Conservation (phyloP, 306 rosid species). For the Ormosia semicastrata region DNA sequence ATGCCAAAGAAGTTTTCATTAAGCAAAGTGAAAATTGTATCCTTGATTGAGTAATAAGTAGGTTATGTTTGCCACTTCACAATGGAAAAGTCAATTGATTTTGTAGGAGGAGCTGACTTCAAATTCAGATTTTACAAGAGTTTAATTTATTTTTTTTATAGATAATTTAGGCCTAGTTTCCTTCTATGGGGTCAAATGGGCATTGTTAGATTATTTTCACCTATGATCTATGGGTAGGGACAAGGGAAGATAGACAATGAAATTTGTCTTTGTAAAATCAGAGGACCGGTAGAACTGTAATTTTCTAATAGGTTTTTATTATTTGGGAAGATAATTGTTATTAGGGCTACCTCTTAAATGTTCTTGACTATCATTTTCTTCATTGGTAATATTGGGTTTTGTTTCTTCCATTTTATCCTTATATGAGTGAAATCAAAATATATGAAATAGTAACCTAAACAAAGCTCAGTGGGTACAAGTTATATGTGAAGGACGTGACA, state of each 20-base stretch:
- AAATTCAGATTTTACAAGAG: neutral
- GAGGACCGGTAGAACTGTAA: neutral
- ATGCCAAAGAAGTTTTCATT: neutral
- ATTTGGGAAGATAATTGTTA: neutral
- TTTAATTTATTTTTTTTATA: neutral
- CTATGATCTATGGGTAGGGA: neutral
- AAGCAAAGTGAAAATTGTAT: neutral
- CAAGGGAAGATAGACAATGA: neutral
- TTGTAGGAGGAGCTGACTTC: neutral
- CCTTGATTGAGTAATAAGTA: too few relatives aligned
- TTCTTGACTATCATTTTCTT: neutral
- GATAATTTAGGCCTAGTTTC: neutral
- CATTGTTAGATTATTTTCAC: neutral
- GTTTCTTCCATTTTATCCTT: neutral
- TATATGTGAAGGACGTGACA: too few relatives aligned
- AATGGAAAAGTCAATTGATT: neutral
- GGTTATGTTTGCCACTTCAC: neutral
- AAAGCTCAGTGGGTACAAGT: too few relatives aligned
- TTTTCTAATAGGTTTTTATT: neutral
- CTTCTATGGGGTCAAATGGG: neutral
- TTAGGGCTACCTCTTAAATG: neutral
- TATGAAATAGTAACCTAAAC: neutral
- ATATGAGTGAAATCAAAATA: neutral
- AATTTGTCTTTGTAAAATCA: neutral
- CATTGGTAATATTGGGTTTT: neutral